Conservation (phyloP, 352 stramenopile species). For the Pythium utonaiense region DNA sequence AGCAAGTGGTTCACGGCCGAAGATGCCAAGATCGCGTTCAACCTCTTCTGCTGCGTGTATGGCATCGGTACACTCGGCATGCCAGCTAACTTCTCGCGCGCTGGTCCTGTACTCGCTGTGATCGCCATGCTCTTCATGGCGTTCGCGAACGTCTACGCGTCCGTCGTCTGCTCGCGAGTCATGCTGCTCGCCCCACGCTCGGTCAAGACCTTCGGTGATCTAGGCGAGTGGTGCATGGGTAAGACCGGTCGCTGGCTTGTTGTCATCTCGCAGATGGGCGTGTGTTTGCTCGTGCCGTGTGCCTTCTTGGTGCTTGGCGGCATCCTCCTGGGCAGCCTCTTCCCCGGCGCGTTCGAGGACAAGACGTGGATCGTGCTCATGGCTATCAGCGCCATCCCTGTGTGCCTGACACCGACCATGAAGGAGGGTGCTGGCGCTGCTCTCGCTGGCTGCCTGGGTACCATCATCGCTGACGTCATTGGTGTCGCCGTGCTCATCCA, state of each 20-base stretch:
- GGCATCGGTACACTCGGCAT: conserved; percentile 70
- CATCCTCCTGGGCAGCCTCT: conserved; percentile 21
- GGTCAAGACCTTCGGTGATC: conserved; percentile 27
- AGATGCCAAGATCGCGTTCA: conserved; percentile 20
- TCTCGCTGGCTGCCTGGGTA: conserved; percentile 26
- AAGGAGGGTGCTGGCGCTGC: conserved; percentile 26
- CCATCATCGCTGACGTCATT: conserved; percentile 27
- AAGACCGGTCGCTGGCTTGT: conserved; percentile 19
- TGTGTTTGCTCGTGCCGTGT: conserved; percentile 16
- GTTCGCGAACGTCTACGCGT: conserved; percentile 20
- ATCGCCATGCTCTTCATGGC: conserved; percentile 28
- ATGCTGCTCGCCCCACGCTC: conserved; percentile 23
- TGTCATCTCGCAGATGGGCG: conserved; percentile 16
- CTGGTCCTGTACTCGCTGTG: conserved; percentile 26
- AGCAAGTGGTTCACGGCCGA: conserved; percentile 22
- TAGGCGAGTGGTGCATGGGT: conserved; percentile 30
- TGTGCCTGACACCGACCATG: conserved; percentile 27
- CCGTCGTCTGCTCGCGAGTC: conserved; percentile 31
- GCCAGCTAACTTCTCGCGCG: conserved; percentile 62
- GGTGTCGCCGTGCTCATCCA: conserved; percentile 19
- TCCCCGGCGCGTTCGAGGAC: conserved; percentile 16
- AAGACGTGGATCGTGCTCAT: conserved; percentile 32
- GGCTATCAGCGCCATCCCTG: conserved; percentile 14
- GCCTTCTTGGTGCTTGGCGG: conserved; percentile 28
- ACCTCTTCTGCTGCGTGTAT: conserved; percentile 64